Base-by-base conservation (phyloP, 306 rosid species). In the Amphicarpaea edgeworthii region DNA sequence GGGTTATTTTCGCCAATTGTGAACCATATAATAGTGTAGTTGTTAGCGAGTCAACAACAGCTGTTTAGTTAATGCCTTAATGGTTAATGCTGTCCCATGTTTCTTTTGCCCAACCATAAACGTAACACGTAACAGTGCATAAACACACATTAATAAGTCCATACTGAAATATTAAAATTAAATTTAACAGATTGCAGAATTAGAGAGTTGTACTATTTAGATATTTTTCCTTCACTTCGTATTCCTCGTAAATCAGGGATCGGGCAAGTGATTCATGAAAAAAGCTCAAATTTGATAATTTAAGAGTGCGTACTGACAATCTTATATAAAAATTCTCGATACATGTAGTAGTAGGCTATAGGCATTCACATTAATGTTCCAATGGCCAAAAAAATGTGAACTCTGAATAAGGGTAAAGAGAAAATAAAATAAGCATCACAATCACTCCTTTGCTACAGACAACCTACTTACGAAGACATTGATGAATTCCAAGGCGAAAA, bases 361-460 rank as follows among this genome's bases (percentile, higher is more conserved):
- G 85, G 86, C 93, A 90, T 86, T 65, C 83, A 86, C 87, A 90
- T 84, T 59, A 85, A 87, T 77, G 90, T 89, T 88, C 76, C 81
- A 83, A 38, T 50, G 43, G 84, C 73, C 46, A 71, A 79, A 77
- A 78, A 57, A 80, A 83, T 76, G 87, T 73, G 77, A 78, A 72
- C 45, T 73, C 23, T 6, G 50, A 42, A 62, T 68, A 64, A 17
- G 42, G 38, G 42, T 21, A 55, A 41, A 19, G 57, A 32, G 17
- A 32, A 55, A 28, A 86, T 80, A 75, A 76, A 28, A 86, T 83
- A 77, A 76, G 74, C 83, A 87, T 45, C 85, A 85, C 88, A 87
- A 85, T 79, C 90, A 93, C 88, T 87, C 91, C 85, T 85, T 90
- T 71, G 77, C 89, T 88, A 89, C 92, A 78, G 77, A 74, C 88